These are phyloP conservation scores for Nemania diffusa DNA, from an alignment of 2,329 filamentous ascomycete species.

Conservation along the genomic window DNA sequence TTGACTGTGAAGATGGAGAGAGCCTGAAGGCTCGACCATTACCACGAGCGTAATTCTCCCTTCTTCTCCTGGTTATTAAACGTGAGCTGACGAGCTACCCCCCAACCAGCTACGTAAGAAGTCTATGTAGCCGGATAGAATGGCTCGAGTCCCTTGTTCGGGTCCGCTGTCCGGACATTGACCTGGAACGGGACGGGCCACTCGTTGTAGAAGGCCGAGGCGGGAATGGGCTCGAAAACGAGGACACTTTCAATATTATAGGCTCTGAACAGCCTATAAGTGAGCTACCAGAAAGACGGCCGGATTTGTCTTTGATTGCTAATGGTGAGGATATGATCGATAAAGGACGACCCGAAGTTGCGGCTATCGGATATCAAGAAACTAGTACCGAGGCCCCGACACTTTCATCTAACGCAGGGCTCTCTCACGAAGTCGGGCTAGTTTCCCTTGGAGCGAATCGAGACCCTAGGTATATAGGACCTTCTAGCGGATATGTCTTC, in stretches of 20 bases:
- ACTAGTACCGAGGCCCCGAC: slow-evolving; percentile 2
- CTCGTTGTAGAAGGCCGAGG: slow-evolving; percentile 9
- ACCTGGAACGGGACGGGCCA: slow-evolving; percentile 46
- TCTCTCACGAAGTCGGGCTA: slow-evolving; percentile 64
- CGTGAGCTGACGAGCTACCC: not conserved
- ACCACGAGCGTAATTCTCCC: slow-evolving; percentile 54
- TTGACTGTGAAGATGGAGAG: slow-evolving; percentile 34
- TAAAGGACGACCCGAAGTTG: not conserved
- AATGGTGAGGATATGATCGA: not conserved
- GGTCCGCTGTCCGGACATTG: slow-evolving; percentile 55
- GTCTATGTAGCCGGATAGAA: slow-evolving; percentile 47
- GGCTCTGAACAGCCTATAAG: not conserved
- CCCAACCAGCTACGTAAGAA: slow-evolving; percentile 23
- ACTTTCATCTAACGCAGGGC: slow-evolving; percentile 40
- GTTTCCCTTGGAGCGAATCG: slow-evolving; percentile 60
- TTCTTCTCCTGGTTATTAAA: not conserved
- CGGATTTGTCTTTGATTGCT: not conserved
- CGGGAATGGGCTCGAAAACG: slow-evolving; percentile 13
- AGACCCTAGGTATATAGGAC: slow-evolving; percentile 64
- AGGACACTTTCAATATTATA: slow-evolving; percentile 26
- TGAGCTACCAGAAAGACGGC: not conserved
- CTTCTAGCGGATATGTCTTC: slow-evolving; percentile 65
- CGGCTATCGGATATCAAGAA: slow-evolving; percentile 1
- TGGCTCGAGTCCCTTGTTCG: slow-evolving; percentile 60
- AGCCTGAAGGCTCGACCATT: slow-evolving; percentile 41